Evolutionary conservation across 2,329 filamentous ascomycete species (phyloP), one percentile per base, ranked within the genome.

Genomic region (Stylonectria norvegica): DNA sequence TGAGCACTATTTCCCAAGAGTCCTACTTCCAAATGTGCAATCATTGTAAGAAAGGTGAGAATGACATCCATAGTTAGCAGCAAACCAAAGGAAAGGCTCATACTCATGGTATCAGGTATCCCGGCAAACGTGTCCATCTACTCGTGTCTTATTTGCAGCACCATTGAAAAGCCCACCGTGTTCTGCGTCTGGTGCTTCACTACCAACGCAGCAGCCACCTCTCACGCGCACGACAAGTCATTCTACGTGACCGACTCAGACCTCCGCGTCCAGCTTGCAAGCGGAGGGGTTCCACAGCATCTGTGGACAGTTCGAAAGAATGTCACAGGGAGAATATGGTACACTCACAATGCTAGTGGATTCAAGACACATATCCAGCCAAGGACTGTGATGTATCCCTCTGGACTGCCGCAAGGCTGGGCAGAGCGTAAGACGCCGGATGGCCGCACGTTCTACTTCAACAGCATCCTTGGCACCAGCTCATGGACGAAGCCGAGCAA

Each of bases 101-200:
- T 1, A 5, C 8, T 2, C 1, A 7, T 6, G n/a, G n/a, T n/a
- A n/a, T n/a, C n/a, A 56, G 53, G 27, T 0, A 59, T 60, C 10
- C 51, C 49, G 0, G 31, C 44, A 4, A 59, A 59, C 15, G 52
- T 58, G 3, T 51, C 56, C 0, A 33, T 57, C 2, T 60, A 57
- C 27, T 47, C 37, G 1, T 60, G 57, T 29, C 57, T 60, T 18
- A 32, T 60, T 14, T 60, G 57, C 20, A 60, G 56, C 25, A 60
- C 56, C 4, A 53, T 49, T 0, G 43, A 45, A 1, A 40, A 36
- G 2, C 4, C 28, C 1, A 52, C 56, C 1, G 27, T 15, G 8
- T 57, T 58, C 34, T 60, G 57, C 40, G 57, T 54, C 2, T 57
- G 53, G 54, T 60, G 57, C 30, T 55, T 54, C 36, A 58, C 56